phyloP scores from a whole-genome alignment of 176 grass and related monocot species.

The Tuctoria greenei region DNA sequence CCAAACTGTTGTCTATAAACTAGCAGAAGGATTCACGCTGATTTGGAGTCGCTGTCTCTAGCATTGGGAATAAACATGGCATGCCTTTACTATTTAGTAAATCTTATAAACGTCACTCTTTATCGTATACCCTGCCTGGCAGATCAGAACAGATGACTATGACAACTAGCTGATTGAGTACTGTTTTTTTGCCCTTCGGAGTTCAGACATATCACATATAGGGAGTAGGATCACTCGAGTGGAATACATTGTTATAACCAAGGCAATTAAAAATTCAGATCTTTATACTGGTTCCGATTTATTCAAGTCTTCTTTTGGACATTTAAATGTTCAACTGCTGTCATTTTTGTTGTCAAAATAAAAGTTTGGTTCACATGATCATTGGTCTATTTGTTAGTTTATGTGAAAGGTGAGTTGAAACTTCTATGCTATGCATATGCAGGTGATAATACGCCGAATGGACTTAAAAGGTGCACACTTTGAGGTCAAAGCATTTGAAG shows the following conservation, averaged over 20 bases:
- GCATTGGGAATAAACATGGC: background rate
- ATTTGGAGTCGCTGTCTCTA: background rate
- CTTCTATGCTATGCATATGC: background rate
- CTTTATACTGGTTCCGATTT: background rate
- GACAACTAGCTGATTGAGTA: background rate
- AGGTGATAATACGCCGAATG: constrained; percentile 82
- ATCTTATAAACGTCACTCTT: background rate
- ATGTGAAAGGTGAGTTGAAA: constrained; percentile 11
- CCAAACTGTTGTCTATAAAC: background rate
- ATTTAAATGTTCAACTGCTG: background rate
- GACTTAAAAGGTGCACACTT: constrained; percentile 83
- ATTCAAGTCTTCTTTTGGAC: background rate
- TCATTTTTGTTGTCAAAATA: background rate
- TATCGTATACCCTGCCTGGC: background rate
- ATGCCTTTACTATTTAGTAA: background rate
- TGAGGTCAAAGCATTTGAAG: constrained; percentile 89
- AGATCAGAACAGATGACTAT: background rate
- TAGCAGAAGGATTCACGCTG: background rate
- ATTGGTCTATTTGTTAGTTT: constrained; percentile 22
- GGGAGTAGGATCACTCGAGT: background rate
- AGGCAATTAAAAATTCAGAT: too few species aligned
- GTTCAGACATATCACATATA: background rate
- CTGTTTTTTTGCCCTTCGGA: background rate
- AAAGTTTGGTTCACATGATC: background rate
- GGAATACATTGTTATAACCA: too few species aligned